phyloP scores from a whole-genome alignment of 345 rosid genomes.

The Murraya koenigii region DNA sequence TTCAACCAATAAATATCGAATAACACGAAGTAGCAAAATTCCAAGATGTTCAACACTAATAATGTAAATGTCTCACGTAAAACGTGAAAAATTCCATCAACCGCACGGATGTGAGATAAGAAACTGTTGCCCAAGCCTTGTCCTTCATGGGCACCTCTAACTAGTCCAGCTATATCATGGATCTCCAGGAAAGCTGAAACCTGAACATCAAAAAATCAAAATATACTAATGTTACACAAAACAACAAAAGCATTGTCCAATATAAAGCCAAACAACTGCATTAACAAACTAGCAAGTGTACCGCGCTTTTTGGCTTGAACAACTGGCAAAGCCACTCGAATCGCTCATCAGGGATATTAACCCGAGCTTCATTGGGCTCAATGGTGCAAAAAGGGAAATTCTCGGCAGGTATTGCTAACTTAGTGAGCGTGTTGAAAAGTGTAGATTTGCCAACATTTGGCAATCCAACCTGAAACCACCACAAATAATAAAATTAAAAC shows the following conservation, averaged over 20 bases:
- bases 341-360: constrained; percentile 85
- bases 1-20: not conserved
- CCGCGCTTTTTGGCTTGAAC: constrained; percentile 90
- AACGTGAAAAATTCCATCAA: constrained; percentile 98
- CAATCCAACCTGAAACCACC: constrained; percentile 68
- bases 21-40: not conserved
- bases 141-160: constrained; percentile 94
- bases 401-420: constrained; percentile 94
- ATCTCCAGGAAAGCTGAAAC: constrained; percentile 92
- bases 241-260: not conserved
- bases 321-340: constrained; percentile 90
- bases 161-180: constrained; percentile 97
- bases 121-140: constrained; percentile 97
- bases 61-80: constrained; percentile 50
- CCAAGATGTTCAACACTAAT: not conserved
- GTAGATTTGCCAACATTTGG: constrained; percentile 99
- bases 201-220: constrained; percentile 32
- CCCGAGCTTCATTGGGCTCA: constrained; percentile 96
- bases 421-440: constrained; percentile 92
- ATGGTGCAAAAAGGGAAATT: constrained; percentile 97
- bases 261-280: not conserved
- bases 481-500: not conserved
- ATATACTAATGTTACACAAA: not conserved
- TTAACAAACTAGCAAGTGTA: constrained; percentile 8
- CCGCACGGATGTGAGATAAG: constrained; percentile 96